Conservation (phyloP, 73 alveolate genomes). For the Paraurostyla sp. region DNA sequence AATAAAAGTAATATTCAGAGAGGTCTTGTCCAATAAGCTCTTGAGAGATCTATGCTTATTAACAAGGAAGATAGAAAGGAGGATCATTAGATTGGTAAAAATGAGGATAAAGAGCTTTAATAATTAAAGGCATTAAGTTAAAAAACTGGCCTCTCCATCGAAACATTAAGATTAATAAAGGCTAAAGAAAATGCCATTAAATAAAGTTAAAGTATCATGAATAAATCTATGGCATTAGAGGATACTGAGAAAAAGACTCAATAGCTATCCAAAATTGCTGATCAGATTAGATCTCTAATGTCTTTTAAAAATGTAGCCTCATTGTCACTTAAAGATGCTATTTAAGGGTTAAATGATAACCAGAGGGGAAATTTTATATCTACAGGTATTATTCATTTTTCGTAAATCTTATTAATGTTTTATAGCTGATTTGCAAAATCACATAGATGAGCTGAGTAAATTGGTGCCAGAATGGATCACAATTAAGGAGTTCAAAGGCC, state of each 20-base stretch:
- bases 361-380: conserved; percentile 16
- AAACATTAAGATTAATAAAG: conserved; percentile 6
- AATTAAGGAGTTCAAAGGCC: background rate
- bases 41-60: background rate
- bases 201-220: background rate
- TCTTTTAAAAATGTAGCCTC: background rate
- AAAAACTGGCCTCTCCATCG: conserved; percentile 55
- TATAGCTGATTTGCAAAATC: conserved; percentile 1
- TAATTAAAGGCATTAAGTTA: conserved; percentile 5
- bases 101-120: background rate
- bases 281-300: background rate
- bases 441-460: background rate
- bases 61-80: background rate
- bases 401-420: background rate
- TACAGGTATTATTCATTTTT: background rate
- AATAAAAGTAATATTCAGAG: conserved; percentile 10
- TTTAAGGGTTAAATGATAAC: background rate
- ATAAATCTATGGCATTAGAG: background rate
- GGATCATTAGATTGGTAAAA: background rate
- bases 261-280: conserved; percentile 4
- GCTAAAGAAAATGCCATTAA: conserved; percentile 35
- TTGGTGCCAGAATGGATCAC: conserved; percentile 54
- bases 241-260: background rate
- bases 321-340: background rate
- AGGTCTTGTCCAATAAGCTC: conserved; percentile 15